Percentiles rank a stretch among this genome's conserved stretches.
phyloP scores from a whole-genome alignment of 805 yeast species.

The Tetrapisispora taiwanensis region DNA sequence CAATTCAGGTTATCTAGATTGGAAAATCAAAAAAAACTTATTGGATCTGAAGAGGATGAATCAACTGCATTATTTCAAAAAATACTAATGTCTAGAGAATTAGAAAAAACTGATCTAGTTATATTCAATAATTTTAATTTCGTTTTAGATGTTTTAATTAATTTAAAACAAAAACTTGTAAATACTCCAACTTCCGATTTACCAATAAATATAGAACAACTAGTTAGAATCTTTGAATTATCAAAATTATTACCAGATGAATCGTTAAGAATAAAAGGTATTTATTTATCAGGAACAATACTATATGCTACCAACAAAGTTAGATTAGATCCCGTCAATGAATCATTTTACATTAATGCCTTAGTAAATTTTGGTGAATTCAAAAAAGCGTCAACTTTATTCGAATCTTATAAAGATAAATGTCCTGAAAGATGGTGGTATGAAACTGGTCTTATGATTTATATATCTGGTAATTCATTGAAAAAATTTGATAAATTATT shows the following conservation, averaged over 20 bases:
- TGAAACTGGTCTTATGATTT: constrained; percentile 38
- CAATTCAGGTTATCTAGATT: background rate
- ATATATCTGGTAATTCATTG: constrained; percentile 28
- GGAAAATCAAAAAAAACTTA: background rate
- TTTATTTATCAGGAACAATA: constrained; percentile 34
- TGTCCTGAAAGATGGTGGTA: constrained; percentile 43
- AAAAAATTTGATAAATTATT: constrained; percentile 31
- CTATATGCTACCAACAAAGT: constrained; percentile 34
- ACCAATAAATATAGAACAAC: constrained; percentile 24
- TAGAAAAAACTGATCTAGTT: background rate
- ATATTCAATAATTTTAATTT: constrained; percentile 10
- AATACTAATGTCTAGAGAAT: background rate
- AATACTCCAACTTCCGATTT: constrained; percentile 3
- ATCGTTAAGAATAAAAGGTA: constrained; percentile 27
- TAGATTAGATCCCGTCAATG: constrained; percentile 42
- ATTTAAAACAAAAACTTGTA: constrained; percentile 9
- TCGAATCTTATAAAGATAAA: constrained; percentile 28
- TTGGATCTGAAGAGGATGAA: background rate
- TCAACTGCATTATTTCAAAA: background rate
- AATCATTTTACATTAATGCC: constrained; percentile 39
- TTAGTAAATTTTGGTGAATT: constrained; percentile 29
- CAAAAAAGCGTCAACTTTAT: constrained; percentile 32
- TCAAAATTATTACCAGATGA: constrained; percentile 32
- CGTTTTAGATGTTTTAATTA: constrained; percentile 13
- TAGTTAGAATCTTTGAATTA: constrained; percentile 32